phyloP scores from a whole-genome alignment of 805 yeast species.

The Cyberlindnera veronae region DNA sequence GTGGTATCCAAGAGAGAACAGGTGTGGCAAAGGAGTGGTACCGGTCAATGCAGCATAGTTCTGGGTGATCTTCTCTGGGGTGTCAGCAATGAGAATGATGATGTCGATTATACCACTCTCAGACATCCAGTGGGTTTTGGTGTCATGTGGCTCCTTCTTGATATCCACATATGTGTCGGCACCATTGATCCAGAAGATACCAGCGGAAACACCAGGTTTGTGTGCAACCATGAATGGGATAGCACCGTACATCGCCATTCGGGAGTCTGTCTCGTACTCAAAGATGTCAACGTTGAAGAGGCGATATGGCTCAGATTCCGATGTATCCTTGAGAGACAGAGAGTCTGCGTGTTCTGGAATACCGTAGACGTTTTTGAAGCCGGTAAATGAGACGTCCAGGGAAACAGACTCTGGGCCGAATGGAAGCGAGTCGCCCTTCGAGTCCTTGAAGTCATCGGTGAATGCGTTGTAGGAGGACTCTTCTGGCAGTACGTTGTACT shows the following conservation, averaged over 20 bases:
- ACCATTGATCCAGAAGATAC: slow-evolving; percentile 86
- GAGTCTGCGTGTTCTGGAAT: slow-evolving; percentile 95
- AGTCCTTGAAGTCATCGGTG: slow-evolving; percentile 67
- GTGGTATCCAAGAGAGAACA: slow-evolving; percentile 84
- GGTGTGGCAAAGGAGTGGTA: slow-evolving; percentile 63
- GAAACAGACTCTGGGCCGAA: slow-evolving; percentile 90
- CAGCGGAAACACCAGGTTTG: slow-evolving; percentile 55
- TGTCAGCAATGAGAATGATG: slow-evolving; percentile 58
- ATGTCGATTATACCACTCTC: slow-evolving; percentile 85
- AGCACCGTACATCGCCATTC: slow-evolving; percentile 91
- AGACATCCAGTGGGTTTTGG: slow-evolving; percentile 86
- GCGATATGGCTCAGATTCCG: slow-evolving; percentile 68
- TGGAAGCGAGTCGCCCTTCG: slow-evolving; percentile 60
- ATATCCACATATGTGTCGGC: slow-evolving; percentile 93
- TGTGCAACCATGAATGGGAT: slow-evolving; percentile 84
- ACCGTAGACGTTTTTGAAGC: slow-evolving; percentile 73
- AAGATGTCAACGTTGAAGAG: slow-evolving; percentile 92
- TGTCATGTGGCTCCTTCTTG: slow-evolving; percentile 31
- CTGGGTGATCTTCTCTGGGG: slow-evolving; percentile 51
- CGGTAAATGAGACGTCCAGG: slow-evolving; percentile 64
- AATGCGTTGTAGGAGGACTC: slow-evolving; percentile 69
- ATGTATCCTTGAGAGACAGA: slow-evolving; percentile 69
- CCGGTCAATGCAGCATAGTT: slow-evolving; percentile 75
- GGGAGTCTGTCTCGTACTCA: slow-evolving; percentile 82
- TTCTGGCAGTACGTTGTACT: slow-evolving; percentile 43